Evolutionary conservation across 2,329 filamentous ascomycete species (phyloP), one percentile per base, ranked within the genome.

Genomic region (Plectosphaerella plurivora): DNA sequence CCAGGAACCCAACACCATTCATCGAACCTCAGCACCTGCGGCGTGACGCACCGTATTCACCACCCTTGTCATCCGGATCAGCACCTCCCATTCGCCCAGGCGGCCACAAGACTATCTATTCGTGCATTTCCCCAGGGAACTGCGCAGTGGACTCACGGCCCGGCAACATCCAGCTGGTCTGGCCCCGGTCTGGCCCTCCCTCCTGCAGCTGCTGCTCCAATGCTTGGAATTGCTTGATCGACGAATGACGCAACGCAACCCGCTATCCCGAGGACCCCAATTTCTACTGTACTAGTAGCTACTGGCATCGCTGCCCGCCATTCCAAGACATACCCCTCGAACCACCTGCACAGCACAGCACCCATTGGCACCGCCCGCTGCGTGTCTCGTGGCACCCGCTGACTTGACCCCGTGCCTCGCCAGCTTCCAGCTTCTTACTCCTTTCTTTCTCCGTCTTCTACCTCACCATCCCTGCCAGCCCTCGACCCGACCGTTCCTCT

Each of bases 301-400:
- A 22, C 22, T 22, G 22, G 22, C 22, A 22, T 22, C 22, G 22
- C 22, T 44, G 16, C 37, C 37, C 37, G 16, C 41, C 41, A 44
- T 18, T 18, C 37, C 15, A n/a, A 15, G 37, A 18, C 37, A 41
- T 41, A 15, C 14, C 16, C 37, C 37, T 41, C 15, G 41, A 44
- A 20, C n/a, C 41, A 44, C 10, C 10, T 20, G 18, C 41, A 18
- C 41, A 3, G 41, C 41, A 33, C 22, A 3, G 22, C 22, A 22
- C 22, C 22, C 22, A 22, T 22, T 22, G 22, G 22, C 22, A 22
- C 41, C 41, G 20, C 47, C 47, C 35, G 47, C 25, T 20, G 22
- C 35, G 18, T 41, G 55, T 57, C 55, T 57, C 55, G 55, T 57
- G 55, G 55, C 55, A 50, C 56, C 50, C 48, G 52, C 55, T 52